Percentiles rank a stretch among this genome's conserved stretches.
Evolutionary conservation across 2,329 filamentous ascomycete species (phyloP).

Genomic region (Phyllosticta citrichinensis): DNA sequence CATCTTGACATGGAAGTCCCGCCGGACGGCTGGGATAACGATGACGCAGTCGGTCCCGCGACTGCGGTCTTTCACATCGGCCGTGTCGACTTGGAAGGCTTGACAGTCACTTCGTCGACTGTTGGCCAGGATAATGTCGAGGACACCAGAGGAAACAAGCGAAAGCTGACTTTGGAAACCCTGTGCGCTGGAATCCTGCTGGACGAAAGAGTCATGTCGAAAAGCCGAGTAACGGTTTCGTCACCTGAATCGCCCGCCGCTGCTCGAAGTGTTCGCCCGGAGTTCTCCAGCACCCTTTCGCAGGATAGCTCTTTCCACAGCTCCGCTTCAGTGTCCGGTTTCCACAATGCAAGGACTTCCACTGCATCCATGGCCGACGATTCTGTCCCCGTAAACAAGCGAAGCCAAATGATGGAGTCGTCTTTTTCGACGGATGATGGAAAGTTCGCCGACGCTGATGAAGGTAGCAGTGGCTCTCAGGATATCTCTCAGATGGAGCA

Average conservation of each 20-base stretch:
- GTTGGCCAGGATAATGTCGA: slow-evolving; percentile 15
- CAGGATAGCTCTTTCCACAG: not conserved
- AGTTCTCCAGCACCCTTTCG: not conserved
- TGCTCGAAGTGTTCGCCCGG: not conserved
- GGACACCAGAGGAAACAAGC: slow-evolving; percentile 49
- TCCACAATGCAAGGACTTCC: not conserved
- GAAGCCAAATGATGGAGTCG: slow-evolving; percentile 16
- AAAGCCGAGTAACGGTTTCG: slow-evolving; percentile 2
- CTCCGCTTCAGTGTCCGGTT: not conserved
- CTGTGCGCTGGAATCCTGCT: slow-evolving; percentile 48
- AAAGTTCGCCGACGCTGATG: slow-evolving; percentile 32
- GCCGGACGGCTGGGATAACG: slow-evolving; percentile 43
- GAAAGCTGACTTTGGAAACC: slow-evolving; percentile 52
- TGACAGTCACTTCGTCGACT: slow-evolving; percentile 24
- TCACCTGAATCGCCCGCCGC: not conserved
- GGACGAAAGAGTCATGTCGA: slow-evolving; percentile 6
- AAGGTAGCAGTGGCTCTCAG: slow-evolving; percentile 19
- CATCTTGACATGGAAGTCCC: slow-evolving; percentile 49
- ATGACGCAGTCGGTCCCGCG: slow-evolving; percentile 35
- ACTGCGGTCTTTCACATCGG: slow-evolving; percentile 46
- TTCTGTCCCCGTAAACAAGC: not conserved
- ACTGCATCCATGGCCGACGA: not conserved
- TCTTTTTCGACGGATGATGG: slow-evolving; percentile 28
- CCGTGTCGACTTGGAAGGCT: slow-evolving; percentile 55
- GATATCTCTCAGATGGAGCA: not conserved